These are phyloP conservation scores for Eutrema yunnanense DNA, from an alignment of 345 rosid species.

Conservation along the genomic window DNA sequence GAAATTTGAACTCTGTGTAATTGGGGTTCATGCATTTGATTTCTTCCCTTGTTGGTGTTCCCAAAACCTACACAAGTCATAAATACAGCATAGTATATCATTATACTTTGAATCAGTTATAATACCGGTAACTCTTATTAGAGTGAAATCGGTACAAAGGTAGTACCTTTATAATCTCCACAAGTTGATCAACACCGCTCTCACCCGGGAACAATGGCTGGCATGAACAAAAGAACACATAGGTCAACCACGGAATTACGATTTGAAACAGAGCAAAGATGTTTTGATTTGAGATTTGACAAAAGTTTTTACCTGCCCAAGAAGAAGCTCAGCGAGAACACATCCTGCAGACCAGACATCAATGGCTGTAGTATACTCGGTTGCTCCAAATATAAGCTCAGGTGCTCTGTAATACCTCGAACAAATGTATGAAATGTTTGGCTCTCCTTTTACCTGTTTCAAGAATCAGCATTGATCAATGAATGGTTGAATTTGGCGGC, in stretches of 20 bases:
- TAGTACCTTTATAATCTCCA: conserved; percentile 87
- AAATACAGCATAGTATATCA: conserved; percentile 2
- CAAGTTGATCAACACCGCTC: conserved; percentile 98
- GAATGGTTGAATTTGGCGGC: not conserved
- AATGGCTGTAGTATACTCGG: conserved; percentile 91
- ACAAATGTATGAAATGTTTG: conserved; percentile 90
- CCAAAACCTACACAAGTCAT: conserved; percentile 55
- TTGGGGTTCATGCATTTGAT: conserved; percentile 99
- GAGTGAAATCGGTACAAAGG: not conserved
- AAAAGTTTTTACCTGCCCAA: conserved; percentile 64
- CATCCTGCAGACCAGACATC: conserved; percentile 99
- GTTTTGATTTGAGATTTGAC: not conserved
- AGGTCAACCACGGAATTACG: not conserved
- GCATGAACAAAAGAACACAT: conserved; percentile 14
- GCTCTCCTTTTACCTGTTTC: conserved; percentile 87
- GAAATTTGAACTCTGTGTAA: conserved; percentile 93
- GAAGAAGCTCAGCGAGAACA: conserved; percentile 87
- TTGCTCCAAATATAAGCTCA: conserved; percentile 95
- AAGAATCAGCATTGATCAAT: conserved; percentile 7
- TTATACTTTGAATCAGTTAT: not conserved
- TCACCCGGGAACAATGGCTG: conserved; percentile 98
- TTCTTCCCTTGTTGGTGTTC: conserved; percentile 98
- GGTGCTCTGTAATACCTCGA: conserved; percentile 99
- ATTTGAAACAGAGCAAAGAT: not conserved
- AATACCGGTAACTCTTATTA: not conserved